Conservation (phyloP, 257 asterid species). For the Penstemon davidsonii region DNA sequence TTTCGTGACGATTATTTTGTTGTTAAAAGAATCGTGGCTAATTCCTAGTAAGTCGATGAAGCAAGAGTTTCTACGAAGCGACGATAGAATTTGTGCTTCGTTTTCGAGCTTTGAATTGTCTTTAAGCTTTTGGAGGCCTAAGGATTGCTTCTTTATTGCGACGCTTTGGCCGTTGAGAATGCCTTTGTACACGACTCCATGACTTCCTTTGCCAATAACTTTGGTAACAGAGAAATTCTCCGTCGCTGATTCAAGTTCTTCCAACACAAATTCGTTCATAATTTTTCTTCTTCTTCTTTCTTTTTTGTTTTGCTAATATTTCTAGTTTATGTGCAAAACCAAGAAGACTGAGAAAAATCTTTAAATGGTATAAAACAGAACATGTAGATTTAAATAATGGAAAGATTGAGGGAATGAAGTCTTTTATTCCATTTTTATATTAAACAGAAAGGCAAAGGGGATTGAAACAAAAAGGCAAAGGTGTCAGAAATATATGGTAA, state of each 20-base stretch:
- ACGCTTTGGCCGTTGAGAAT: conserved; percentile 41
- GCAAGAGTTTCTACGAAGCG: conserved; percentile 33
- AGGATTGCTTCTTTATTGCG: conserved; percentile 70
- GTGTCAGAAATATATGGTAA: too few relatives aligned
- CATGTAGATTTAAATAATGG: too few relatives aligned
- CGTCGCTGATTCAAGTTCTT: conserved; percentile 57
- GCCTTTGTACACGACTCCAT: conserved; percentile 63
- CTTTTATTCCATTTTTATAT: too few relatives aligned
- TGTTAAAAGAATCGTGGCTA: conserved; percentile 30
- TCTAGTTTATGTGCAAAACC: too few relatives aligned
- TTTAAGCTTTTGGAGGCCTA: conserved; percentile 55
- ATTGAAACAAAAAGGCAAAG: too few relatives aligned
- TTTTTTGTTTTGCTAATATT: not conserved
- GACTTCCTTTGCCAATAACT: conserved; percentile 79
- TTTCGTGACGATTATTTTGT: conserved; percentile 50
- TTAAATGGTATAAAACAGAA: too few relatives aligned
- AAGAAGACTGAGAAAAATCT: too few relatives aligned
- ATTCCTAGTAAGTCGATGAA: conserved; percentile 49
- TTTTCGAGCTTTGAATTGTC: conserved; percentile 57
- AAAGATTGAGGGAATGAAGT: too few relatives aligned
- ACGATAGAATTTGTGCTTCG: conserved; percentile 54
- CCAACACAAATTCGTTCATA: conserved; percentile 46
- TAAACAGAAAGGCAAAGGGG: too few relatives aligned
- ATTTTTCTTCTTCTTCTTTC: not conserved
- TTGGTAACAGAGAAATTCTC: conserved; percentile 50